Conservation (phyloP, 2,329 filamentous ascomycete genomes). For the Aspergillus glaucus region DNA sequence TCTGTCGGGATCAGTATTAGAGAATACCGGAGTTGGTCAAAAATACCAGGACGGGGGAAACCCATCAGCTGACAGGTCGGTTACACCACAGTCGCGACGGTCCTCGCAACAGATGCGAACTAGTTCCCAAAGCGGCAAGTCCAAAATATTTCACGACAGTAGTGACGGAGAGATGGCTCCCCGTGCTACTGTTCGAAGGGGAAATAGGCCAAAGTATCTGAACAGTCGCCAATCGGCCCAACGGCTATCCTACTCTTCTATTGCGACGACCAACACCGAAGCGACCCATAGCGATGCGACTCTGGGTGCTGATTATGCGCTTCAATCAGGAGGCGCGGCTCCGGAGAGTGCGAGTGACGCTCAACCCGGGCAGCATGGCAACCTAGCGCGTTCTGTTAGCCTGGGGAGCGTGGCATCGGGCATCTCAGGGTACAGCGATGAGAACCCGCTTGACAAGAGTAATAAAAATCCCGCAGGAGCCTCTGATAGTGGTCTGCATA, state of each 20-base stretch:
- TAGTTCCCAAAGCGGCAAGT: constrained; percentile 19
- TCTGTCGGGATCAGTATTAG: constrained; percentile 25
- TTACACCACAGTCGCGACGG: constrained; percentile 15
- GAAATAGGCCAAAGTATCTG: constrained; percentile 50
- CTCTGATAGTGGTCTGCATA: constrained; percentile 46
- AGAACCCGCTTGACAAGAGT: constrained; percentile 37
- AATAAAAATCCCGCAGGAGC: constrained; percentile 32
- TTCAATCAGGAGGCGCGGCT: constrained; percentile 73
- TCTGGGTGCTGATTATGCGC: constrained; percentile 69
- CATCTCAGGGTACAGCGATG: constrained; percentile 50
- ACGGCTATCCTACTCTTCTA: constrained; percentile 53
- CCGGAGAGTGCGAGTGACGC: constrained; percentile 36
- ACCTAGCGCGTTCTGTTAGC: constrained; percentile 70
- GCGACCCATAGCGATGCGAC: constrained; percentile 64
- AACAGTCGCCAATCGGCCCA: constrained; percentile 51
- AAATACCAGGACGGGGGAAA: constrained; percentile 14
- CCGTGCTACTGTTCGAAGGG: constrained; percentile 22
- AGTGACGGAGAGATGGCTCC: constrained; percentile 17
- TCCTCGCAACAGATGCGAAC: constrained; percentile 18
- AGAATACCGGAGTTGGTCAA: constrained; percentile 13
- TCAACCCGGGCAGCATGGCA: constrained; percentile 28
- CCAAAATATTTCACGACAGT: constrained; percentile 20
- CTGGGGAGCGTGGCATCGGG: constrained; percentile 85
- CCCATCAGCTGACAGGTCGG: constrained; percentile 12
- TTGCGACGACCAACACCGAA: constrained; percentile 52